A percentile compares a stretch with the other conserved stretches of the same genome.
Conservation (phyloP, 805 yeast genomes). For the Nakazawaea ishiwadae region DNA sequence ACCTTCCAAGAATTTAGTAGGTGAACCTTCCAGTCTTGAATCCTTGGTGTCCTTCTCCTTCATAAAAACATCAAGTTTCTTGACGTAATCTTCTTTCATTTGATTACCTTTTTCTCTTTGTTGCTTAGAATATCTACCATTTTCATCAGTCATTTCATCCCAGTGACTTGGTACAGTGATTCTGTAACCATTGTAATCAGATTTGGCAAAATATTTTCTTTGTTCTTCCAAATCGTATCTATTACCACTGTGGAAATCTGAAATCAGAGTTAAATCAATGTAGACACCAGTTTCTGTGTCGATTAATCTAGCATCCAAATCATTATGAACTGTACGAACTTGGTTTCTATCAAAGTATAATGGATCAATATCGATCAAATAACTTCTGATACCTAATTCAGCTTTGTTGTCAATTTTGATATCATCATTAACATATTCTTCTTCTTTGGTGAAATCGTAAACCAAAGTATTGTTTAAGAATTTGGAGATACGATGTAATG, state of each 20-base stretch:
- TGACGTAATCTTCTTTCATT: slow-evolving; percentile 8
- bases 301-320: slow-evolving; percentile 37
- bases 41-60: slow-evolving; percentile 8
- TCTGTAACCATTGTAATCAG: slow-evolving; percentile 6
- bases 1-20: slow-evolving; percentile 6
- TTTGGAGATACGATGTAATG: slow-evolving; percentile 28
- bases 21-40: slow-evolving; percentile 6
- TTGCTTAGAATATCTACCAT: slow-evolving; percentile 7
- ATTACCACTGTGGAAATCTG: slow-evolving; percentile 19
- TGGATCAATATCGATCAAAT: slow-evolving; percentile 13
- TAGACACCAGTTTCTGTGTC: slow-evolving; percentile 45
- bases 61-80: slow-evolving; percentile 5
- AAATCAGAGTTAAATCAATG: slow-evolving; percentile 41
- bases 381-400: slow-evolving; percentile 12
- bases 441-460: slow-evolving; percentile 31
- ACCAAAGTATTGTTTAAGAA: slow-evolving; percentile 39
- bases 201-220: slow-evolving; percentile 6
- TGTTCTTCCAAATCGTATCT: slow-evolving; percentile 11
- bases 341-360: slow-evolving; percentile 12
- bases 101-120: slow-evolving; percentile 1
- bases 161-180: slow-evolving; percentile 7
- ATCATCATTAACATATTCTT: slow-evolving; percentile 45
- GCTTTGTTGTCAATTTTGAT: slow-evolving; percentile 33
- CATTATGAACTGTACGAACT: slow-evolving; percentile 8
- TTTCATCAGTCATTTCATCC: slow-evolving; percentile 3